Evolutionary conservation across 2,329 filamentous ascomycete genomes (phyloP), one percentile per base, ranked within the genome.

Genomic region (Aspergillus oerlinghausenensis): DNA sequence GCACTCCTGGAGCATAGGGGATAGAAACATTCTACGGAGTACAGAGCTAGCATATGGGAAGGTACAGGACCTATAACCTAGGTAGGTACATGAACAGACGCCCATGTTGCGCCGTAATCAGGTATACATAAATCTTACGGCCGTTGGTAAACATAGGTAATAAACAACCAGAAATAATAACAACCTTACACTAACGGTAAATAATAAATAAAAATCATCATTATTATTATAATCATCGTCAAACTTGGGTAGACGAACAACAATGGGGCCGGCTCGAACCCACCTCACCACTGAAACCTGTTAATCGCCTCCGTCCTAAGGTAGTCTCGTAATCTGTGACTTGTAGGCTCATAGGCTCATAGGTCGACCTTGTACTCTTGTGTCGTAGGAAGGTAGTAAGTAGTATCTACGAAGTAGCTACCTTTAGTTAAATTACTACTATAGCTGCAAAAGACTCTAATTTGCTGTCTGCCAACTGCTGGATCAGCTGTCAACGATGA

Each of bases 401-500:
- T 35, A 17, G 32, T 17, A 26, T 6, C 25, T 26, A 35, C 21
- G n/a, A n/a, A n/a, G 32, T 35, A 35, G 32, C 32, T 35, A 17
- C 14, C 14, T 38, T 38, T 38, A 38, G 32, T 38, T 38, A 35
- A 35, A 21, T 25, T 23, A 21, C 14, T 40, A 52, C 55, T 59
- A 57, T 55, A 57, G 52, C 55, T 58, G 60, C 8, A 21, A 47
- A 23, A 60, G 55, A 53, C 58, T 60, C 58, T 63, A 50, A 63
- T 60, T 65, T 63, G 62, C 59, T 61, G 54, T 58, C 49, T 49
- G 17, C 35, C 49, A 50, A 19, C 54, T 59, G 50, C 49, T 63
- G 52, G 57, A 64, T 61, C 60, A 64, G 59, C 64, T 66, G 64
- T 66, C 63, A 66, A 51, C 60, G 56, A 60, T 50, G 64, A 60